Percentiles rank a stretch among this genome's conserved stretches.
phyloP scores from a whole-genome alignment of 2,329 filamentous ascomycete species.

The Bipolaris victoriae region DNA sequence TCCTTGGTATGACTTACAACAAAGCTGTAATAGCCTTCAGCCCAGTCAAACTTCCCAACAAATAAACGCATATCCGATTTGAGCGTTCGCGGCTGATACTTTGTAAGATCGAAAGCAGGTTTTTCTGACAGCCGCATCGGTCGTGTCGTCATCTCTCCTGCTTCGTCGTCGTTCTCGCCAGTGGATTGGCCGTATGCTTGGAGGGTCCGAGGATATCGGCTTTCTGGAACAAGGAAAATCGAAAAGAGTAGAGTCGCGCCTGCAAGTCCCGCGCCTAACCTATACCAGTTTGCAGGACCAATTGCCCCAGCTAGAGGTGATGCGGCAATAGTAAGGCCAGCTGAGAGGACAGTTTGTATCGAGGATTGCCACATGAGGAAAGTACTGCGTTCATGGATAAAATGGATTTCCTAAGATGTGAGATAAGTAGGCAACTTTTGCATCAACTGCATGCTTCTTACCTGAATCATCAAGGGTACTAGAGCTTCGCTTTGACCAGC shows the following conservation, averaged over 20 bases:
- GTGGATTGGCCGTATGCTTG: constrained; percentile 41
- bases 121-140: constrained; percentile 12
- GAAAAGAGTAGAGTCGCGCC: constrained; percentile 46
- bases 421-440: background rate
- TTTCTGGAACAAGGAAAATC: constrained; percentile 53
- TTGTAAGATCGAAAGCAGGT: constrained; percentile 45
- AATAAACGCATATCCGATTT: constrained; percentile 51
- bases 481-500: constrained; percentile 54
- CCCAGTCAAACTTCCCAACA: constrained; percentile 50
- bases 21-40: constrained; percentile 36
- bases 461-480: constrained; percentile 50
- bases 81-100: constrained; percentile 48
- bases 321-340: constrained; percentile 50
- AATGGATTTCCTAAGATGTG: constrained; percentile 43
- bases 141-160: background rate
- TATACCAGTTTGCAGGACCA: constrained; percentile 54
- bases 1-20: constrained; percentile 11
- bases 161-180: background rate
- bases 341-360: constrained; percentile 49
- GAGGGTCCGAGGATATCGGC: constrained; percentile 50
- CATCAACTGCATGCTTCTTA: background rate
- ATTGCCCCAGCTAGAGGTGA: constrained; percentile 53
- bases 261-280: constrained; percentile 48
- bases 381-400: constrained; percentile 54
- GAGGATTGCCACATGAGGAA: constrained; percentile 53